phyloP scores from a whole-genome alignment of 2,329 filamentous ascomycete genomes.

The Cytospora paraplurivora region DNA sequence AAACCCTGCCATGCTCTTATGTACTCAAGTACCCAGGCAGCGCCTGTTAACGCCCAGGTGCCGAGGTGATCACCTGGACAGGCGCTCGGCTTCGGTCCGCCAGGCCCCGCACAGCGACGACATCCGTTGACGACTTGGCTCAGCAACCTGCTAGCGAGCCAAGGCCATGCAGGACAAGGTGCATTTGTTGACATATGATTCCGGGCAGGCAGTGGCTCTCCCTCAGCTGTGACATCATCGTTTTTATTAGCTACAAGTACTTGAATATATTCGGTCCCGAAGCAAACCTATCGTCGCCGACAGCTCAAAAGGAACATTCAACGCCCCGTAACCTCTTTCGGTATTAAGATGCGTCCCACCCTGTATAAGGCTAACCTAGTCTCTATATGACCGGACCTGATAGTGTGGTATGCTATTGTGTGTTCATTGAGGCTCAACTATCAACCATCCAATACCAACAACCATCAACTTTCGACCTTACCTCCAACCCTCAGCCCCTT shows the following conservation, averaged over 20 bases:
- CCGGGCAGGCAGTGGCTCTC: neutral
- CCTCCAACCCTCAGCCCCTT: neutral
- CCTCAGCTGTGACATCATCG: slow-evolving; percentile 17
- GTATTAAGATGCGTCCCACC: no score
- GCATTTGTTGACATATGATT: neutral
- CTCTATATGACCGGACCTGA: neutral
- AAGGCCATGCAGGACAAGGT: neutral
- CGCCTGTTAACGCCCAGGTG: neutral
- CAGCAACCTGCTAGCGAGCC: neutral
- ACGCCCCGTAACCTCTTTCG: neutral
- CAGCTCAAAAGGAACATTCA: slow-evolving; percentile 14
- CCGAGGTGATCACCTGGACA: slow-evolving; percentile 2
- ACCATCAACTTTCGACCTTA: neutral
- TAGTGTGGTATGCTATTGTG: neutral
- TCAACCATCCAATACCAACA: neutral
- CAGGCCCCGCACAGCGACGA: neutral
- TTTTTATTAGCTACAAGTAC: neutral
- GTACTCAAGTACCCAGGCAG: neutral
- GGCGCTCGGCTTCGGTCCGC: slow-evolving; percentile 10
- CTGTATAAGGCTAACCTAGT: slow-evolving; percentile 3
- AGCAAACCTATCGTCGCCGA: slow-evolving; percentile 1
- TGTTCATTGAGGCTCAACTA: neutral
- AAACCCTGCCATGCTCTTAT: neutral
- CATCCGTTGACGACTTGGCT: neutral
- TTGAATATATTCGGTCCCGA: slow-evolving; percentile 13